A percentile compares a stretch with the other conserved stretches of the same genome.
Evolutionary conservation across 2,329 filamentous ascomycete species (phyloP).

Genomic region (Exserohilum rostratum): DNA sequence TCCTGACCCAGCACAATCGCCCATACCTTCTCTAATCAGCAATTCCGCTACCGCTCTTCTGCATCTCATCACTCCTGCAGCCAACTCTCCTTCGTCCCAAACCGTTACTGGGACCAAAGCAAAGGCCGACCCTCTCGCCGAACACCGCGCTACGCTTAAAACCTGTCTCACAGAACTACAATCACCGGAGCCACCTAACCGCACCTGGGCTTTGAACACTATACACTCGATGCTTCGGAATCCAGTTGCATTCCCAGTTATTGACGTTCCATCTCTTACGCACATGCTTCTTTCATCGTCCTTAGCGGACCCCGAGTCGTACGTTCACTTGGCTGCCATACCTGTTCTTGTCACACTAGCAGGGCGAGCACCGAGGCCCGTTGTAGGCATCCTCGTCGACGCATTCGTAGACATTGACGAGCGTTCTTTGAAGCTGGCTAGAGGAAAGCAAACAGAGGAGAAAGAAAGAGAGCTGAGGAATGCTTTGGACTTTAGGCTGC

Average conservation of each 20-base stretch:
- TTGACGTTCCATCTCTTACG: conserved; percentile 70
- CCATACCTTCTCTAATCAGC: conserved; percentile 25
- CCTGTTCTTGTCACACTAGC: conserved; percentile 69
- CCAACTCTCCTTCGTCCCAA: conserved; percentile 39
- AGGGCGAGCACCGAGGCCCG: conserved; percentile 66
- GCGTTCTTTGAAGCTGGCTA: conserved; percentile 28
- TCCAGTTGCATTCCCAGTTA: conserved; percentile 58
- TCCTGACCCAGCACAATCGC: neutral
- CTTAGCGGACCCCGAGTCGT: conserved; percentile 71
- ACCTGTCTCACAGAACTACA: conserved; percentile 35
- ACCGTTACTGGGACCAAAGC: conserved; percentile 40
- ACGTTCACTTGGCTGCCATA: conserved; percentile 72
- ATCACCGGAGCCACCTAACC: conserved; percentile 45
- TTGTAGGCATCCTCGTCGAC: conserved; percentile 67
- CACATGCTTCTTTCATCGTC: conserved; percentile 69
- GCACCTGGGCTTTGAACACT: conserved; percentile 44
- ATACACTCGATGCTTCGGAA: conserved; percentile 57
- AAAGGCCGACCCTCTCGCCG: conserved; percentile 55
- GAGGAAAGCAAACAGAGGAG: conserved; percentile 18
- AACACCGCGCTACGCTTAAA: conserved; percentile 40
- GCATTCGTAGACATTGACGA: conserved; percentile 70
- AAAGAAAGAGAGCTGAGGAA: conserved; percentile 38
- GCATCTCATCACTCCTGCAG: conserved; percentile 61
- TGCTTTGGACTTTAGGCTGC: conserved; percentile 67
- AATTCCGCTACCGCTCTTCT: conserved; percentile 49